These are phyloP conservation scores for Hagleromyces aurorensis DNA, from an alignment of 805 yeast species.

Conservation along the genomic window DNA sequence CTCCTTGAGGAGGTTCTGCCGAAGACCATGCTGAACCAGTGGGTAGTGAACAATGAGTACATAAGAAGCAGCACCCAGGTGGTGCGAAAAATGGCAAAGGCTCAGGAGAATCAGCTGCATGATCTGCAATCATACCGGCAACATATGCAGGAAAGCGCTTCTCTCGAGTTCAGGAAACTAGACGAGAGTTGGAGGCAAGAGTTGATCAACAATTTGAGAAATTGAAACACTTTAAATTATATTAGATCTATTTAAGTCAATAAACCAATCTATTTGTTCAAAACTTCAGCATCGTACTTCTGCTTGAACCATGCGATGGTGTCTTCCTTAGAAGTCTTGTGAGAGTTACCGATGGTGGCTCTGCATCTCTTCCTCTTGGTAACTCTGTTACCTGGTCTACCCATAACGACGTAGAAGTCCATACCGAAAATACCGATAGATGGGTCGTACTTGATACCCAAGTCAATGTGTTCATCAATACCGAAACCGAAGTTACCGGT, in stretches of 20 bases:
- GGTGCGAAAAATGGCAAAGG: slow-evolving; percentile 25
- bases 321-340: slow-evolving; percentile 88
- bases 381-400: slow-evolving; percentile 98
- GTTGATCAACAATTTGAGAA: slow-evolving; percentile 28
- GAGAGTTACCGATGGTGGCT: slow-evolving; percentile 83
- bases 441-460: slow-evolving; percentile 99
- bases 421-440: slow-evolving; percentile 99
- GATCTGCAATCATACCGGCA: slow-evolving; percentile 38
- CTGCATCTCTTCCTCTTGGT: slow-evolving; percentile 97
- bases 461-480: slow-evolving; percentile 98
- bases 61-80: slow-evolving; percentile 25
- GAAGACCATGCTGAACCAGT: slow-evolving; percentile 32
- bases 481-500: slow-evolving; percentile 99
- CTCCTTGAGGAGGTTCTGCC: slow-evolving; percentile 33
- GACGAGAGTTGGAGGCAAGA: slow-evolving; percentile 45
- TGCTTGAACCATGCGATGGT: slow-evolving; percentile 98
- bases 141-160: slow-evolving; percentile 36
- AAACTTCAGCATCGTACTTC: slow-evolving; percentile 98
- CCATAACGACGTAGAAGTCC: slow-evolving; percentile 99
- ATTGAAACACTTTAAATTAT: slow-evolving; percentile 3
- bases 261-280: slow-evolving; percentile 51
- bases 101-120: slow-evolving; percentile 38
- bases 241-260: no score
- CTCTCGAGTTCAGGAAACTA: slow-evolving; percentile 39
- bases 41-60: slow-evolving; percentile 32